Evolutionary conservation across 2,329 filamentous ascomycete genomes (phyloP).

Genomic region (Scytalidium lignicola): DNA sequence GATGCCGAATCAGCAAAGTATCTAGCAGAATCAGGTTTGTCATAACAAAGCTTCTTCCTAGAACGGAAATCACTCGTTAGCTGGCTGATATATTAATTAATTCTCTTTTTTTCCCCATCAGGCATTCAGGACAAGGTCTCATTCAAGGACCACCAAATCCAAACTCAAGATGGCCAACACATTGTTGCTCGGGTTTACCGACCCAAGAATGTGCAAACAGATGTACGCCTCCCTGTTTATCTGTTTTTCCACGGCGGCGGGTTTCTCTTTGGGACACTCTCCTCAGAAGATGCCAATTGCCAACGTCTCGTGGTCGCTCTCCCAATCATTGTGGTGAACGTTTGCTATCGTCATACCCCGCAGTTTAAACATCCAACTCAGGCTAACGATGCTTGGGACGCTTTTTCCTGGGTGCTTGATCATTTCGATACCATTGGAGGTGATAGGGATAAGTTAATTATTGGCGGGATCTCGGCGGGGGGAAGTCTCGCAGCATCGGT

Average conservation of each 20-base stretch:
- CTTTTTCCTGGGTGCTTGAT: conserved; percentile 47
- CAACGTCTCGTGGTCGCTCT: conserved; percentile 31
- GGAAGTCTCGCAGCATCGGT: conserved; percentile 38
- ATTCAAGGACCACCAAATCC: conserved; percentile 32
- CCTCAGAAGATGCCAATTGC: conserved; percentile 48
- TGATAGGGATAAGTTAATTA: conserved; percentile 33
- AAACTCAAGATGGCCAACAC: conserved; percentile 38
- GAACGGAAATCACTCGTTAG: too few relatives aligned
- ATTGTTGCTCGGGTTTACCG: conserved; percentile 44
- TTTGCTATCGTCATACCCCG: conserved; percentile 56
- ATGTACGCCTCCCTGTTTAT: conserved; percentile 41
- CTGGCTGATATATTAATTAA: conserved; percentile 1
- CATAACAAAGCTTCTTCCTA: too few relatives aligned
- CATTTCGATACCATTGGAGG: conserved; percentile 34
- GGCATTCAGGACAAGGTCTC: conserved; percentile 21
- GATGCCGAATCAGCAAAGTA: conserved; percentile 28
- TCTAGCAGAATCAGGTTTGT: conserved; percentile 25
- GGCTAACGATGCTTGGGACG: conserved; percentile 49
- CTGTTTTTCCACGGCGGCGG: conserved; percentile 51
- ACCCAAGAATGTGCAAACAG: conserved; percentile 26
- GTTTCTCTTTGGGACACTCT: conserved; percentile 49
- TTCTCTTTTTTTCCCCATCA: background rate
- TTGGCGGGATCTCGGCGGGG: conserved; percentile 46
- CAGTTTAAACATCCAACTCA: conserved; percentile 46
- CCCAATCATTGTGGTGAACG: conserved; percentile 33